These are phyloP conservation scores for Pythium aquatile DNA, from an alignment of 352 stramenopile species.

Conservation along the genomic window DNA sequence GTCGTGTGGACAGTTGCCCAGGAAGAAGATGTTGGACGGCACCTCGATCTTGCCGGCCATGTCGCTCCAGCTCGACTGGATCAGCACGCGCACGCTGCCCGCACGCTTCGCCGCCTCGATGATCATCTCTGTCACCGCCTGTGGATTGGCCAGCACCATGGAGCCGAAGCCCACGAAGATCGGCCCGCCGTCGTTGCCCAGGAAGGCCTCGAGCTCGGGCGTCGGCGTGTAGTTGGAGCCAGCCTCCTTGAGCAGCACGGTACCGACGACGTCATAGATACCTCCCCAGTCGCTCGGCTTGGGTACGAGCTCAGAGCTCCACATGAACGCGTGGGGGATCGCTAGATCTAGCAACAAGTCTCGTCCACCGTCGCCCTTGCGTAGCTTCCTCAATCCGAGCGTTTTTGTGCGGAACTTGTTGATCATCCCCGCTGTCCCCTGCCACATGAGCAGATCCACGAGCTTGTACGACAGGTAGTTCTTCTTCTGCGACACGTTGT, in stretches of 20 bases:
- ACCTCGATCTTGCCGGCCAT: slow-evolving; percentile 52
- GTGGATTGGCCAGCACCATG: slow-evolving; percentile 89
- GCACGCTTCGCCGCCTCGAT: slow-evolving; percentile 65
- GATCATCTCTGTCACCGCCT: slow-evolving; percentile 78
- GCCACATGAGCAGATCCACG: slow-evolving; percentile 83
- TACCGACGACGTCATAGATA: slow-evolving; percentile 89
- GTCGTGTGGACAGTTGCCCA: slow-evolving; percentile 80
- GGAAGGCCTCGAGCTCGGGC: slow-evolving; percentile 59
- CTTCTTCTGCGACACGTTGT: slow-evolving; percentile 43
- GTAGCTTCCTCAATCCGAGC: slow-evolving; percentile 60
- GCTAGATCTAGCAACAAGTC: slow-evolving; percentile 59
- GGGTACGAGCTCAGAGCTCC: slow-evolving; percentile 81
- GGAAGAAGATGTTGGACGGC: slow-evolving; percentile 60
- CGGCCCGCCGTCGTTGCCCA: slow-evolving; percentile 57
- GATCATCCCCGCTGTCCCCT: slow-evolving; percentile 68
- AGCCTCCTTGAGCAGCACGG: slow-evolving; percentile 52
- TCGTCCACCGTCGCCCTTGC: slow-evolving; percentile 53
- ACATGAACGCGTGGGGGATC: slow-evolving; percentile 90
- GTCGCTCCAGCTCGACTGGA: slow-evolving; percentile 90
- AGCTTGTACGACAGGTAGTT: slow-evolving; percentile 89
- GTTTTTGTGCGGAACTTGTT: slow-evolving; percentile 76
- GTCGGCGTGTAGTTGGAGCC: slow-evolving; percentile 49
- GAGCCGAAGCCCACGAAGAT: slow-evolving; percentile 95
- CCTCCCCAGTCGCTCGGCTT: slow-evolving; percentile 89
- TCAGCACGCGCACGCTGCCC: slow-evolving; percentile 71